These are phyloP conservation scores for Epichloe sylvatica DNA, from an alignment of 2,329 filamentous ascomycete species.

Conservation along the genomic window DNA sequence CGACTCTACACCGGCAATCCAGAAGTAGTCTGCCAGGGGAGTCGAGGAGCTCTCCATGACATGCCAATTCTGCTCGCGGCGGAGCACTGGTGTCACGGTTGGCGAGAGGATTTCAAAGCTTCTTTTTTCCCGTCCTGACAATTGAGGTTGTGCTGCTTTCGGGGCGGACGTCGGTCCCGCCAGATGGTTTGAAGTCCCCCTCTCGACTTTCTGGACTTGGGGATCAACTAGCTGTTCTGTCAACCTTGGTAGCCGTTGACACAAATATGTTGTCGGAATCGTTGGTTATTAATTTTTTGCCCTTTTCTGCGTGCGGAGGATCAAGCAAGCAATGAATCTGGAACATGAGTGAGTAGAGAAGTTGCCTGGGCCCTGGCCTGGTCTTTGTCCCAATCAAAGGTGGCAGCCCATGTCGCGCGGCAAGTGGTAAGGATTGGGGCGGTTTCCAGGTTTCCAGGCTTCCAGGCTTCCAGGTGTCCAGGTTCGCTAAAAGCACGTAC, in stretches of 20 bases:
- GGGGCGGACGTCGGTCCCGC: slow-evolving; percentile 3
- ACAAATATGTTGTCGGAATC: not conserved
- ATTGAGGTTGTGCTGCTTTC: not conserved
- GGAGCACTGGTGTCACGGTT: not conserved
- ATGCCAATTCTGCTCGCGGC: slow-evolving; percentile 21
- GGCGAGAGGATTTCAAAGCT: not conserved
- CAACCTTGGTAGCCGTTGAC: not conserved
- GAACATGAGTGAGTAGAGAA: not conserved
- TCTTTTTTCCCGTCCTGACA: not conserved
- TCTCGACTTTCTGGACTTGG: not conserved
- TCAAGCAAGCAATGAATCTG: slow-evolving; percentile 1
- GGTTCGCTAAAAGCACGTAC: slow-evolving; percentile 4
- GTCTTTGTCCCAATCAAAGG: not conserved
- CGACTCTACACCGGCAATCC: slow-evolving; percentile 59
- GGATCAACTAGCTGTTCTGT: not conserved
- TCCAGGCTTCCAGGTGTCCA: slow-evolving; percentile 3
- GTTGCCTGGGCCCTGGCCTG: not conserved
- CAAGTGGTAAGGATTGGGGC: not conserved
- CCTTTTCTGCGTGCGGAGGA: not conserved
- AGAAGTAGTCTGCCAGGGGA: slow-evolving; percentile 62
- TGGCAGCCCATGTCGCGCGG: slow-evolving; percentile 1
- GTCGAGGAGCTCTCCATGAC: slow-evolving; percentile 48
- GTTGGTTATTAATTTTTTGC: not conserved
- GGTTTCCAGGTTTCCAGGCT: not conserved
- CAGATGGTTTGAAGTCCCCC: not conserved